phyloP scores from a whole-genome alignment of 306 rosid genomes.

The Sophora flavescens region DNA sequence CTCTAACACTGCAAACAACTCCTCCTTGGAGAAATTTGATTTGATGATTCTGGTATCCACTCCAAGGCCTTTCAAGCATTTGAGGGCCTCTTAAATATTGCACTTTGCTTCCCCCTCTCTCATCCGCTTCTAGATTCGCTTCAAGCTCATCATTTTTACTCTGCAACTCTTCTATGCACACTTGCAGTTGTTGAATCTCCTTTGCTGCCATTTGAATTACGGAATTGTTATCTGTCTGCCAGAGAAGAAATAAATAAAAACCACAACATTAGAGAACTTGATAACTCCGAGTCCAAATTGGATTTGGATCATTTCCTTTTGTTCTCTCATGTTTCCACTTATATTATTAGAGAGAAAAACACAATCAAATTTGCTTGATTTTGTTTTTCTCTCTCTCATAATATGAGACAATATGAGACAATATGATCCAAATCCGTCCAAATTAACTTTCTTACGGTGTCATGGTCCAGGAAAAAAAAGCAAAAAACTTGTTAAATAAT shows the following conservation, averaged over 20 bases:
- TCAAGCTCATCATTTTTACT: conserved; percentile 54
- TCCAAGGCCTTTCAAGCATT: conserved; percentile 56
- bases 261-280: background rate
- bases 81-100: conserved; percentile 53
- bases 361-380: too few relatives aligned
- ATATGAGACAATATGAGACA: too few relatives aligned
- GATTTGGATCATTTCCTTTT: too few relatives aligned
- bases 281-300: background rate
- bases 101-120: conserved; percentile 31
- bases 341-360: too few relatives aligned
- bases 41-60: conserved; percentile 52
- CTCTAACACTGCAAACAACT: conserved; percentile 57
- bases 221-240: conserved; percentile 75
- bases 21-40: conserved; percentile 56
- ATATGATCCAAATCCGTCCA: too few relatives aligned
- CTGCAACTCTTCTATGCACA: conserved; percentile 54
- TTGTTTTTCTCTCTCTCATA: too few relatives aligned
- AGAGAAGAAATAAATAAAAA: background rate
- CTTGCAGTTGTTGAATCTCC: conserved; percentile 57
- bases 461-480: background rate
- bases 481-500: background rate
- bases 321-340: too few relatives aligned
- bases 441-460: too few relatives aligned
- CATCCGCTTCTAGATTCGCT: conserved; percentile 24
- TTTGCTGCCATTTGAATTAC: conserved; percentile 59